phyloP scores from a whole-genome alignment of 108 stramenopile genomes.

The Phaeodactylum tricornutum region DNA sequence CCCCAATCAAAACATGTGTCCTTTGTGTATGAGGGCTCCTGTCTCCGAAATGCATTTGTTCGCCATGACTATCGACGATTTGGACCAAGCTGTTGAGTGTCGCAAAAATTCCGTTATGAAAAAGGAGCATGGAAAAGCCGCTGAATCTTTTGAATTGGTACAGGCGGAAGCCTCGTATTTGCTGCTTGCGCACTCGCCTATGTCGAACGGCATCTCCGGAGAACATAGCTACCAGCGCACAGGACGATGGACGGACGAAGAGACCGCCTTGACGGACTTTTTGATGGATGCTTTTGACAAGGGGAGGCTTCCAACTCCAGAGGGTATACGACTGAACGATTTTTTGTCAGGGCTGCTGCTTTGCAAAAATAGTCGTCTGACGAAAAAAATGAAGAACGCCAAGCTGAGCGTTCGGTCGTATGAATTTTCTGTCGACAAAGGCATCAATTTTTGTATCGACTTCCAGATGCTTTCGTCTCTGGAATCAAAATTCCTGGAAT shows the following conservation, averaged over 20 bases:
- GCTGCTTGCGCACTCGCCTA: slow-evolving; percentile 13
- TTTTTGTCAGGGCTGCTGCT: slow-evolving; percentile 64
- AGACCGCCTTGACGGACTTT: slow-evolving; percentile 48
- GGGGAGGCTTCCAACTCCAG: slow-evolving; percentile 49
- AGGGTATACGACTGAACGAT: slow-evolving; percentile 73
- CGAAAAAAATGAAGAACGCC: slow-evolving; percentile 81
- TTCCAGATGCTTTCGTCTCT: slow-evolving; percentile 27
- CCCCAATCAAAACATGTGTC: slow-evolving; percentile 14
- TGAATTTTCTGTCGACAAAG: slow-evolving; percentile 12
- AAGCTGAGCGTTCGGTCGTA: slow-evolving; percentile 58
- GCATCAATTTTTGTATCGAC: slow-evolving; percentile 1
- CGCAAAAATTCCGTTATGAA: slow-evolving; percentile 4
- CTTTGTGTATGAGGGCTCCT: slow-evolving; percentile 17
- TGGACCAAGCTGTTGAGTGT: slow-evolving; percentile 32
- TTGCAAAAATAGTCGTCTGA: slow-evolving; percentile 63
- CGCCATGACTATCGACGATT: slow-evolving; percentile 21
- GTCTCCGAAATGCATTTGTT: slow-evolving; percentile 27
- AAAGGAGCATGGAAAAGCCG: slow-evolving; percentile 11
- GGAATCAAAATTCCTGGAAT: slow-evolving; percentile 55
- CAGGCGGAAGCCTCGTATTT: slow-evolving; percentile 30
- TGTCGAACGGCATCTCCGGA: slow-evolving; percentile 12
- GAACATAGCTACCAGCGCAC: slow-evolving; percentile 43
- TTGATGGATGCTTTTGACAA: slow-evolving; percentile 58
- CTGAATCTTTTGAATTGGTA: slow-evolving; percentile 12
- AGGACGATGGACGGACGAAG: slow-evolving; percentile 69